phyloP scores from a whole-genome alignment of 345 rosid genomes.

The Orychophragmus violaceus region DNA sequence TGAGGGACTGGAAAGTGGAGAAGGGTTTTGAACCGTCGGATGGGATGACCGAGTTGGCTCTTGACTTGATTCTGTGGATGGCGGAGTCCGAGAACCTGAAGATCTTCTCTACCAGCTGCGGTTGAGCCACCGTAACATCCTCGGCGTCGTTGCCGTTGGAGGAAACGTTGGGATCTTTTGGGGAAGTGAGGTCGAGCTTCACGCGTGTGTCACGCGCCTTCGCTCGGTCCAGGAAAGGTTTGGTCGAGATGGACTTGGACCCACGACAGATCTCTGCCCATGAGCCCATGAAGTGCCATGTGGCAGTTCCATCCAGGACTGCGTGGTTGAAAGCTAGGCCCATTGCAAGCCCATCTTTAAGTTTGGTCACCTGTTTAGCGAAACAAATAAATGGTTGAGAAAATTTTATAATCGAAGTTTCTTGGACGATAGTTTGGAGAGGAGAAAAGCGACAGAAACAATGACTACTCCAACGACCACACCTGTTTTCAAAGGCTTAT shows the following conservation, averaged over 20 bases:
- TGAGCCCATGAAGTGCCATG: conserved; percentile 96
- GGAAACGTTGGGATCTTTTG: conserved; percentile 31
- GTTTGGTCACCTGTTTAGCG: conserved; percentile 64
- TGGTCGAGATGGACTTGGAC: conserved; percentile 32
- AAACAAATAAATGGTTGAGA: background rate
- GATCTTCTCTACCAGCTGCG: conserved; percentile 51
- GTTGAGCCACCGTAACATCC: conserved; percentile 14
- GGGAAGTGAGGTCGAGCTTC: conserved; percentile 56
- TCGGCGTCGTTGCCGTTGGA: conserved; percentile 37
- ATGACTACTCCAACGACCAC: conserved; percentile 14
- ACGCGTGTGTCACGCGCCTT: conserved; percentile 79
- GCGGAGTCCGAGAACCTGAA: conserved; percentile 74
- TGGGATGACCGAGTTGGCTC: conserved; percentile 41
- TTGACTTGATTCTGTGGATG: conserved; percentile 62
- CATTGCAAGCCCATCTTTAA: conserved; percentile 74
- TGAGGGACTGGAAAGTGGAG: conserved; percentile 85
- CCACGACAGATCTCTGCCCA: conserved; percentile 80
- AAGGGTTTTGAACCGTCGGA: conserved; percentile 59
- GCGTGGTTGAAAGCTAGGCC: conserved; percentile 96
- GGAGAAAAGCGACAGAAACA: conserved; percentile 1
- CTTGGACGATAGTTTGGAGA: conserved; percentile 2
- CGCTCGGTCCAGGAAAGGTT: conserved; percentile 72
- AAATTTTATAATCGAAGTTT: background rate
- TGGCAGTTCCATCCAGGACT: conserved; percentile 73
- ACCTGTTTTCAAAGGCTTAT: background rate